Evolutionary conservation across 1,284 basidiomycete species (phyloP).

Genomic region (Trichosporon asahii): DNA sequence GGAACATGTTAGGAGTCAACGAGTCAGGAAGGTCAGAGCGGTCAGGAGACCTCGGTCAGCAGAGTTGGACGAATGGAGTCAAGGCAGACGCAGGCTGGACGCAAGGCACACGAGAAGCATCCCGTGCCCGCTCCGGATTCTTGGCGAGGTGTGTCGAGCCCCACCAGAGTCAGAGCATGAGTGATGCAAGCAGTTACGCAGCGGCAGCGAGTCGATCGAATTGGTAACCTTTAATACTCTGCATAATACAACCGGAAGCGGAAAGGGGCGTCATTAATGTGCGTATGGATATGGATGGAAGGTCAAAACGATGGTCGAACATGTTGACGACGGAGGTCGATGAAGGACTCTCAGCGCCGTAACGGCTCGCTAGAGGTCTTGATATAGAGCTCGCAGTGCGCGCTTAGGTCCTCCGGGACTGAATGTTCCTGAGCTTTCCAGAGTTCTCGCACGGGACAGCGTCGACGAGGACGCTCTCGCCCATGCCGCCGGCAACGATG

Average conservation of each 20-base stretch:
- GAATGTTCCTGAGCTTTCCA: neutral
- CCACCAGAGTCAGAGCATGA: neutral
- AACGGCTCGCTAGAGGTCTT: too few relatives aligned
- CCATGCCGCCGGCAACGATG: constrained; percentile 6
- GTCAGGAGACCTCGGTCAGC: neutral
- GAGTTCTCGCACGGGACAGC: constrained; percentile 57
- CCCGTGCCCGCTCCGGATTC: neutral
- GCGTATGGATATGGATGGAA: neutral
- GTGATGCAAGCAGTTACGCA: neutral
- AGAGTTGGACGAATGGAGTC: neutral
- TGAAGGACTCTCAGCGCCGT: too few relatives aligned
- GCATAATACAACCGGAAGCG: neutral
- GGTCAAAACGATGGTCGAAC: neutral
- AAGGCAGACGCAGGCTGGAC: neutral
- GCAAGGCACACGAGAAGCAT: neutral
- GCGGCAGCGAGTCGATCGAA: neutral
- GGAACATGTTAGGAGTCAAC: too few relatives aligned
- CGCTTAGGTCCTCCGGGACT: neutral
- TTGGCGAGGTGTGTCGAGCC: neutral
- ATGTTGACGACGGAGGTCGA: too few relatives aligned
- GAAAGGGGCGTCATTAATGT: neutral
- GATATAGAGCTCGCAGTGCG: neutral
- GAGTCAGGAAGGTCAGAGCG: neutral
- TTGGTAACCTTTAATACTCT: neutral
- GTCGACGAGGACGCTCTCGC: constrained; percentile 81